phyloP scores from a whole-genome alignment of 768 basidiomycete genomes.

The Austroboletus festivus region DNA sequence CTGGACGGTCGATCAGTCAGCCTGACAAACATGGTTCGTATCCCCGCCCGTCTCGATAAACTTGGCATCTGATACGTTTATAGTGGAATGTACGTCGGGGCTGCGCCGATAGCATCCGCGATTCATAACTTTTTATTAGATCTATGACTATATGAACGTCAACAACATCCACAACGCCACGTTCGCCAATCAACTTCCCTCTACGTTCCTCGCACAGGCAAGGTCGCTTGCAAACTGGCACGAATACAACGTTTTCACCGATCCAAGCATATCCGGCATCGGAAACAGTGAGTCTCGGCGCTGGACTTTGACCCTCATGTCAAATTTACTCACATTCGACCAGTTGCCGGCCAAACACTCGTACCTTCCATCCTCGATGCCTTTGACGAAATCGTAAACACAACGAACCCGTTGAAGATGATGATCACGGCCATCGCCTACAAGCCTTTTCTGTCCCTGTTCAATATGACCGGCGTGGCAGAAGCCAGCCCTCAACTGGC shows the following conservation, averaged over 20 bases:
- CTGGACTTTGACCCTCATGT: neutral
- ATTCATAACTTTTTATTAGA: slow-evolving; percentile 32
- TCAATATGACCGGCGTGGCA: slow-evolving; percentile 69
- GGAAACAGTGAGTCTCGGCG: slow-evolving; percentile 51
- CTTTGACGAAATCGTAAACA: slow-evolving; percentile 49
- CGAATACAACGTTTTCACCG: slow-evolving; percentile 66
- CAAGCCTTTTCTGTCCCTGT: slow-evolving; percentile 75
- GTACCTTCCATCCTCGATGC: slow-evolving; percentile 57
- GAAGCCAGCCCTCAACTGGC: slow-evolving; percentile 50
- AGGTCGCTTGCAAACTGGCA: slow-evolving; percentile 68
- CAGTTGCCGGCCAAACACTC: slow-evolving; percentile 68
- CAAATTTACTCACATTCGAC: neutral
- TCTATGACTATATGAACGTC: slow-evolving; percentile 75
- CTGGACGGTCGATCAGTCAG: slow-evolving; percentile 52
- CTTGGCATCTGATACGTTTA: slow-evolving; percentile 4
- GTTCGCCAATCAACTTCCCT: slow-evolving; percentile 47
- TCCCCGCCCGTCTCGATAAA: neutral
- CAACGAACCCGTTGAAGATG: slow-evolving; percentile 53
- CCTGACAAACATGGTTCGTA: slow-evolving; percentile 55
- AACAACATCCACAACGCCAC: slow-evolving; percentile 61
- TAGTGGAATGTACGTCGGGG: slow-evolving; percentile 45
- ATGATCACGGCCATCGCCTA: slow-evolving; percentile 62
- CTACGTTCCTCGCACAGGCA: slow-evolving; percentile 49
- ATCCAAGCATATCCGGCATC: slow-evolving; percentile 49
- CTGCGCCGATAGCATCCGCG: neutral